Percentiles rank a stretch among this genome's conserved stretches.
phyloP scores from a whole-genome alignment of 2,329 filamentous ascomycete species.

The Stagonosporopsis cucurbitacearum region DNA sequence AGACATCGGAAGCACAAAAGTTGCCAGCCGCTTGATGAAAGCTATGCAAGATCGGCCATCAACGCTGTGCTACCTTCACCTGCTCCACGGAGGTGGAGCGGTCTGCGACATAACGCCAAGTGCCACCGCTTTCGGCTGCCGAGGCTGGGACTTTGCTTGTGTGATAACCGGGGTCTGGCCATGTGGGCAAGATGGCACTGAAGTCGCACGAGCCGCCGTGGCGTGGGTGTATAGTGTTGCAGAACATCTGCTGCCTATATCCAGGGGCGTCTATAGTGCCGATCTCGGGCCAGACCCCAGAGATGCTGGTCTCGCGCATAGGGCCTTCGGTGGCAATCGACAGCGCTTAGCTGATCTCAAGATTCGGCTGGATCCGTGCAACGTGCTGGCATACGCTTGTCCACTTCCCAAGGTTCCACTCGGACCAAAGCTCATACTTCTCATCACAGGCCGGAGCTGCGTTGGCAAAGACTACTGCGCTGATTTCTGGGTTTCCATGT shows the following conservation, averaged over 20 bases:
- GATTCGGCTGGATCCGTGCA: slow-evolving; percentile 54
- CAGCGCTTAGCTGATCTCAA: slow-evolving; percentile 61
- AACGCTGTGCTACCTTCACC: neutral
- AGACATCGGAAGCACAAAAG: slow-evolving; percentile 47
- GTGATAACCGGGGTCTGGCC: slow-evolving; percentile 69
- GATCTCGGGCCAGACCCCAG: slow-evolving; percentile 69
- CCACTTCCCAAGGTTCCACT: slow-evolving; percentile 54
- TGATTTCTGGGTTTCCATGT: neutral
- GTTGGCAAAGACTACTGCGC: neutral
- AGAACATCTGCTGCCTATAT: slow-evolving; percentile 56
- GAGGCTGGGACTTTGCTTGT: slow-evolving; percentile 69
- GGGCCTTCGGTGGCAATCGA: slow-evolving; percentile 65
- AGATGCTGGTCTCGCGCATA: slow-evolving; percentile 59
- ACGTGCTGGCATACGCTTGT: slow-evolving; percentile 63
- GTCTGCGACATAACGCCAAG: slow-evolving; percentile 53
- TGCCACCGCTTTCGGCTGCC: slow-evolving; percentile 66
- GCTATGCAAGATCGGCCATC: neutral
- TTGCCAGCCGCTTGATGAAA: slow-evolving; percentile 29
- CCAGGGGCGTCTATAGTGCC: slow-evolving; percentile 62
- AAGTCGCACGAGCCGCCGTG: slow-evolving; percentile 37
- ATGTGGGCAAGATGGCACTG: slow-evolving; percentile 58
- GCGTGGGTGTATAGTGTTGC: slow-evolving; percentile 65
- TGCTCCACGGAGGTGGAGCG: neutral
- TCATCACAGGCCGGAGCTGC: slow-evolving; percentile 62
- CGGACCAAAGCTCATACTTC: slow-evolving; percentile 33